A percentile compares a stretch with the other conserved stretches of the same genome.
Conservation (phyloP, 2,329 filamentous ascomycete genomes). For the Neobulgaria alba region DNA sequence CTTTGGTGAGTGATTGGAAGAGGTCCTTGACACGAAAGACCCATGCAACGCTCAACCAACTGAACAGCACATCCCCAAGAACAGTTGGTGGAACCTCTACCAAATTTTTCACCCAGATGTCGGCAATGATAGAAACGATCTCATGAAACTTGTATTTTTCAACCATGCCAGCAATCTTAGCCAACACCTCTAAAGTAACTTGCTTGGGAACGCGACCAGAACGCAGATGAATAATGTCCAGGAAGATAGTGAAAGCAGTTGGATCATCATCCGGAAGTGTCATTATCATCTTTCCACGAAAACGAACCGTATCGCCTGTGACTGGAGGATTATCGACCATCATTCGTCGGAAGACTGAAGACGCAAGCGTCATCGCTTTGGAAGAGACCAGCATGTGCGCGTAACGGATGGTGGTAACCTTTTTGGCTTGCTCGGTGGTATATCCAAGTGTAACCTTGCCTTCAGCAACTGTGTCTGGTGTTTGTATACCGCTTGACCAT, state of each 20-base stretch:
- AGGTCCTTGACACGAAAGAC: no score
- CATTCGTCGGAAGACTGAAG: slow-evolving; percentile 23
- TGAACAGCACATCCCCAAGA: neutral
- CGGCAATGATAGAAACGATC: slow-evolving; percentile 4
- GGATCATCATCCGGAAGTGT: slow-evolving; percentile 26
- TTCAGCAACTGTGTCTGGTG: no score
- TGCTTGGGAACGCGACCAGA: slow-evolving; percentile 17
- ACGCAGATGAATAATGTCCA: slow-evolving; percentile 27
- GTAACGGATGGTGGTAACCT: no score
- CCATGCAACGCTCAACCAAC: slow-evolving; percentile 9
- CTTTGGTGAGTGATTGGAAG: no score
- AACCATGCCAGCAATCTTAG: slow-evolving; percentile 24
- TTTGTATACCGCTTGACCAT: no score
- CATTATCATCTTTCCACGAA: slow-evolving; percentile 24
- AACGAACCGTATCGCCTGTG: no score
- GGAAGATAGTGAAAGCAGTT: slow-evolving; percentile 25
- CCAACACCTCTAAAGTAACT: slow-evolving; percentile 22
- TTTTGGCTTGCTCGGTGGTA: no score
- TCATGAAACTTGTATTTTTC: slow-evolving; percentile 22
- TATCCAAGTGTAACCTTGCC: no score
- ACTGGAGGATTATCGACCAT: slow-evolving; percentile 25
- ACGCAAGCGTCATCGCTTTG: slow-evolving; percentile 17
- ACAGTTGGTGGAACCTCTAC: slow-evolving; percentile 2
- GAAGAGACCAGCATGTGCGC: slow-evolving; percentile 14
- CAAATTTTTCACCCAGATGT: slow-evolving; percentile 10